Percentiles rank a stretch among this genome's conserved stretches.
Evolutionary conservation across 1,284 basidiomycete genomes (phyloP).

Genomic region (Jaminaea rosea): DNA sequence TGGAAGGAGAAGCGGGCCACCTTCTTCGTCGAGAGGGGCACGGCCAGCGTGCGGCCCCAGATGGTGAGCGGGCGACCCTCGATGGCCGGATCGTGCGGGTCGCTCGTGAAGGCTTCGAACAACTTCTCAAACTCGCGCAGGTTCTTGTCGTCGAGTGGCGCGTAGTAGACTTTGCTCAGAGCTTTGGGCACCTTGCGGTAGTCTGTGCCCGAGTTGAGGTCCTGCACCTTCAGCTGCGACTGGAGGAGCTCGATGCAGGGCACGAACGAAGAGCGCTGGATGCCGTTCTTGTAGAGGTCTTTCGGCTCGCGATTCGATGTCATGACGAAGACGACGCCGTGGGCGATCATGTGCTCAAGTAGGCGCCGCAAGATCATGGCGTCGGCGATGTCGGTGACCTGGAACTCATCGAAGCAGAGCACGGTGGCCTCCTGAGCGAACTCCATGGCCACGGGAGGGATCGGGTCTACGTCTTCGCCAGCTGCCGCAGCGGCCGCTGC

Average conservation of each 20-base stretch:
- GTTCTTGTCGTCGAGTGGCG: constrained; percentile 61
- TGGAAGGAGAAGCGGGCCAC: constrained; percentile 81
- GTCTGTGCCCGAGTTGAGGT: constrained; percentile 91
- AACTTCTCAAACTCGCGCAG: constrained; percentile 67
- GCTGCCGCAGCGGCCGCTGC: neutral
- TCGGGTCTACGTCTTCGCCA: constrained; percentile 61
- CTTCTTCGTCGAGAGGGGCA: constrained; percentile 56
- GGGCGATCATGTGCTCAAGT: constrained; percentile 71
- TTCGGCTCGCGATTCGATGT: constrained; percentile 97
- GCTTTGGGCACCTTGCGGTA: constrained; percentile 32
- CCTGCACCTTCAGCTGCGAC: constrained; percentile 71
- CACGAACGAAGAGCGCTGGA: constrained; percentile 90
- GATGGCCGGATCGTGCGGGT: constrained; percentile 56
- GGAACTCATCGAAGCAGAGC: constrained; percentile 96
- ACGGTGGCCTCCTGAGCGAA: constrained; percentile 63
- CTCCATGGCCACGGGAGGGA: constrained; percentile 77
- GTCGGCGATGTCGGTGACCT: constrained; percentile 96
- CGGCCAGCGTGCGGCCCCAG: constrained; percentile 74
- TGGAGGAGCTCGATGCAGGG: constrained; percentile 93
- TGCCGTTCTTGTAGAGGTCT: constrained; percentile 96
- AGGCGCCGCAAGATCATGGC: constrained; percentile 93
- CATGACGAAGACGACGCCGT: constrained; percentile 87
- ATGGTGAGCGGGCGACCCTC: constrained; percentile 62
- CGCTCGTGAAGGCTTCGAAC: constrained; percentile 63
- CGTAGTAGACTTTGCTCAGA: constrained; percentile 82